Evolutionary conservation across 2,329 filamentous ascomycete species (phyloP).

Genomic region (Xylariales sp.): DNA sequence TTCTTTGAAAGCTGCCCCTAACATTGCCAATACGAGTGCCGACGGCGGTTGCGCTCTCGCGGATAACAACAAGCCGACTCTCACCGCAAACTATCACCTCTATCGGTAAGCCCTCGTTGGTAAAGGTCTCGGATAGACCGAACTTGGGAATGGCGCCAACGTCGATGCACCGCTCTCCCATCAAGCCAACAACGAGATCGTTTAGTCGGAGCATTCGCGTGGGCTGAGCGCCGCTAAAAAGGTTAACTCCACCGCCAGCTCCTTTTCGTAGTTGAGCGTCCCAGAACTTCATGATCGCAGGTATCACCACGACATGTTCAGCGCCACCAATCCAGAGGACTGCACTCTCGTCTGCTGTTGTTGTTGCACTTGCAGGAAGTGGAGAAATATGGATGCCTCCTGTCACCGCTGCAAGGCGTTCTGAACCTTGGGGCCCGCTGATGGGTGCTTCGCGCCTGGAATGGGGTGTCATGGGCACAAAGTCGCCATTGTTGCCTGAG

Average conservation of each 20-base stretch:
- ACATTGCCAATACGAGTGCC: conserved; percentile 38
- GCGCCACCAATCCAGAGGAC: conserved; percentile 53
- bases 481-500: conserved; percentile 37
- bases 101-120: conserved; percentile 38
- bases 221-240: conserved; percentile 52
- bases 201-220: conserved; percentile 52
- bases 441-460: conserved; percentile 48
- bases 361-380: conserved; percentile 37
- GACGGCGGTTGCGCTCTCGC: conserved; percentile 45
- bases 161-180: conserved; percentile 53
- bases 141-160: conserved; percentile 40
- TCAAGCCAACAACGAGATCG: conserved; percentile 47
- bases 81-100: conserved; percentile 54
- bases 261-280: conserved; percentile 52
- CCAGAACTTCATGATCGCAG: conserved; percentile 53
- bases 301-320: conserved; percentile 54
- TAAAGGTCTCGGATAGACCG: conserved; percentile 18
- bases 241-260: conserved; percentile 44
- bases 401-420: conserved; percentile 45
- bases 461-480: conserved; percentile 62
- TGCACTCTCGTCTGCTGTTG: conserved; percentile 47
- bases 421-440: conserved; percentile 39
- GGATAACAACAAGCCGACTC: conserved; percentile 49
- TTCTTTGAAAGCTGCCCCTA: conserved; percentile 21
- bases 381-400: conserved; percentile 49